Conservation (phyloP, 2,329 filamentous ascomycete species). For the Aspergillus neotritici region DNA sequence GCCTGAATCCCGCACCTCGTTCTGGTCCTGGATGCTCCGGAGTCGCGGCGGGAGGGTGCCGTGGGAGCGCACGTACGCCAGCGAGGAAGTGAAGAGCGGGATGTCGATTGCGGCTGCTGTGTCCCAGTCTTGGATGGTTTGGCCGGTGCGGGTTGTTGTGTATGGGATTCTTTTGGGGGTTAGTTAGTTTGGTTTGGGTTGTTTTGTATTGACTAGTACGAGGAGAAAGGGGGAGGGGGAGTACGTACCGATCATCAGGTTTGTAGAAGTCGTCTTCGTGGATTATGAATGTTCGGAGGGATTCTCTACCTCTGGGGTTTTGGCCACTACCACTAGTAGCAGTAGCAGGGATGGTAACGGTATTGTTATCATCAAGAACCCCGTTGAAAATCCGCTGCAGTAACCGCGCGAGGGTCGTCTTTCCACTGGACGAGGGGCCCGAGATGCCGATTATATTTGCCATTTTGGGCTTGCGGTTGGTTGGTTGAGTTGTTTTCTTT, state of each 20-base stretch:
- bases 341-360: too few species aligned
- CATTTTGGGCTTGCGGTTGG: too few species aligned
- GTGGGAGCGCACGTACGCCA: slow-evolving; percentile 64
- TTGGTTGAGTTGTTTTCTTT: slow-evolving; percentile 40
- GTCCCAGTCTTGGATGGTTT: slow-evolving; percentile 80
- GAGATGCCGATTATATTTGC: slow-evolving; percentile 66
- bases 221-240: not conserved
- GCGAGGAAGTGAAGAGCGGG: slow-evolving; percentile 58
- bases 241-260: slow-evolving; percentile 62
- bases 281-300: slow-evolving; percentile 60
- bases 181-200: slow-evolving; percentile 3
- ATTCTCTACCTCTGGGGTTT: not conserved
- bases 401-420: slow-evolving; percentile 85
- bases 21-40: slow-evolving; percentile 55
- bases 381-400: slow-evolving; percentile 71
- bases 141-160: slow-evolving; percentile 44
- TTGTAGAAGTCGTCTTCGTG: slow-evolving; percentile 97
- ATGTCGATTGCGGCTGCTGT: slow-evolving; percentile 74
- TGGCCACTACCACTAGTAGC: not conserved
- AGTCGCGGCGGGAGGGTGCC: slow-evolving; percentile 51
- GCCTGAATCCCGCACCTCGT: slow-evolving; percentile 45
- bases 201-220: not conserved
- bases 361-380: too few species aligned
- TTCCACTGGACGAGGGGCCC: slow-evolving; percentile 86
- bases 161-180: slow-evolving; percentile 40